phyloP scores from a whole-genome alignment of 495 filamentous ascomycete species.

The Pseudoneurospora amorphoporcata region DNA sequence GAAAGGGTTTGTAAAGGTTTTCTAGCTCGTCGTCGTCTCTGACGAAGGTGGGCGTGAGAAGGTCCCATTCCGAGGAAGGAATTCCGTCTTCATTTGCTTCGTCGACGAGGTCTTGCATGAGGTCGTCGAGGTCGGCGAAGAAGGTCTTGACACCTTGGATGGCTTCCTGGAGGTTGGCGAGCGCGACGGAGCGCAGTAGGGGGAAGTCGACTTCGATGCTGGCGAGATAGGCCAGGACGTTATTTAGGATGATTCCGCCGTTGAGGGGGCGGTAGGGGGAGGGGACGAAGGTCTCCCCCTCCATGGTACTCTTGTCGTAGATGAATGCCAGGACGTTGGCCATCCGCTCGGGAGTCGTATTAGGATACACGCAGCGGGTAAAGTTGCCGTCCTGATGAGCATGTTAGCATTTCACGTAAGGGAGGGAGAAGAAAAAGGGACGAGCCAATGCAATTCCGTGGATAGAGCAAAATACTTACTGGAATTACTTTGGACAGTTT shows the following conservation, averaged over 20 bases:
- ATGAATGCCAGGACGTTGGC: slow-evolving; percentile 13
- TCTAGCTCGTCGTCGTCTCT: neutral
- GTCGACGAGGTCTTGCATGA: neutral
- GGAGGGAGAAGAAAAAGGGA: neutral
- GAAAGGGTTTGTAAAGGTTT: neutral
- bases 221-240: neutral
- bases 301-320: slow-evolving; percentile 10
- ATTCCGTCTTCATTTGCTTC: neutral
- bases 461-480: neutral
- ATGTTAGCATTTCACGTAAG: neutral
- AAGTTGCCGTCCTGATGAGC: neutral
- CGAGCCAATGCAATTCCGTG: neutral
- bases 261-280: neutral
- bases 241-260: slow-evolving; percentile 1
- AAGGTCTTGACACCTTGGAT: neutral
- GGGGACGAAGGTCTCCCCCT: neutral
- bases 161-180: neutral
- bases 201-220: neutral
- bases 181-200: neutral
- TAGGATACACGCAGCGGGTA: neutral
- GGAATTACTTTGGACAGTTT: neutral
- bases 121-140: neutral
- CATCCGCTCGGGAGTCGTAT: slow-evolving; percentile 2
- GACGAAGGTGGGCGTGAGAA: neutral
- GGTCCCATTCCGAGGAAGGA: neutral